Evolutionary conservation across 2,329 filamentous ascomycete genomes (phyloP).

Genomic region (Fusarium falciforme): DNA sequence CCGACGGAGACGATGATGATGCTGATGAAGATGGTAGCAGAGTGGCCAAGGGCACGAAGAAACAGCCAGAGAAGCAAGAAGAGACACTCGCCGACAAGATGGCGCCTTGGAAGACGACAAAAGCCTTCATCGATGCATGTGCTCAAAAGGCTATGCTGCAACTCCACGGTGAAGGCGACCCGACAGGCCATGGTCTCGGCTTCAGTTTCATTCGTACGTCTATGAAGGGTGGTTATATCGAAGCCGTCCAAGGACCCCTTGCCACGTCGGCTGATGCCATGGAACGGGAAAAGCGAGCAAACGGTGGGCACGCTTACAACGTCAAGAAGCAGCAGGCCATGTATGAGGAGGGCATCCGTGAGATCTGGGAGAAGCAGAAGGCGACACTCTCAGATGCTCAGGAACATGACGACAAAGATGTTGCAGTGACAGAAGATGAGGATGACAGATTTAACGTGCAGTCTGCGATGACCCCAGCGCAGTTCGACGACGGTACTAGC

Average conservation of each 20-base stretch:
- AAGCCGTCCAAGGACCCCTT: slow-evolving; percentile 76
- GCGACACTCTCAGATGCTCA: slow-evolving; percentile 78
- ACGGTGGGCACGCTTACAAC: slow-evolving; percentile 96
- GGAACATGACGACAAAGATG: slow-evolving; percentile 73
- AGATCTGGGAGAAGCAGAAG: slow-evolving; percentile 93
- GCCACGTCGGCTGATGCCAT: slow-evolving; percentile 84
- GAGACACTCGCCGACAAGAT: slow-evolving; percentile 88
- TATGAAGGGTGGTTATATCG: slow-evolving; percentile 97
- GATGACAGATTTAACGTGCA: slow-evolving; percentile 79
- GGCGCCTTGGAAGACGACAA: slow-evolving; percentile 95
- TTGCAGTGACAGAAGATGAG: slow-evolving; percentile 68
- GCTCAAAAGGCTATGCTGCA: slow-evolving; percentile 97
- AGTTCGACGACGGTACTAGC: slow-evolving; percentile 81
- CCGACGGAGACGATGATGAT: slow-evolving; percentile 68
- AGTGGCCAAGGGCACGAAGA: slow-evolving; percentile 55
- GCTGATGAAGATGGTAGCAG: slow-evolving; percentile 58
- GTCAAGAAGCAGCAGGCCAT: slow-evolving; percentile 93
- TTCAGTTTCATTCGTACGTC: slow-evolving; percentile 98
- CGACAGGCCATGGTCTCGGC: slow-evolving; percentile 90
- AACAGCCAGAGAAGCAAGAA: slow-evolving; percentile 61
- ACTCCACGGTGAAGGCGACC: slow-evolving; percentile 93
- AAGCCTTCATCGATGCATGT: slow-evolving; percentile 94
- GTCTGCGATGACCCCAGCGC: slow-evolving; percentile 74
- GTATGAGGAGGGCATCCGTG: slow-evolving; percentile 90
- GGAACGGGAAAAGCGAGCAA: slow-evolving; percentile 86